phyloP scores from a whole-genome alignment of 371 early-diverging fungal genomes.

The Capillidium rhysosporum region DNA sequence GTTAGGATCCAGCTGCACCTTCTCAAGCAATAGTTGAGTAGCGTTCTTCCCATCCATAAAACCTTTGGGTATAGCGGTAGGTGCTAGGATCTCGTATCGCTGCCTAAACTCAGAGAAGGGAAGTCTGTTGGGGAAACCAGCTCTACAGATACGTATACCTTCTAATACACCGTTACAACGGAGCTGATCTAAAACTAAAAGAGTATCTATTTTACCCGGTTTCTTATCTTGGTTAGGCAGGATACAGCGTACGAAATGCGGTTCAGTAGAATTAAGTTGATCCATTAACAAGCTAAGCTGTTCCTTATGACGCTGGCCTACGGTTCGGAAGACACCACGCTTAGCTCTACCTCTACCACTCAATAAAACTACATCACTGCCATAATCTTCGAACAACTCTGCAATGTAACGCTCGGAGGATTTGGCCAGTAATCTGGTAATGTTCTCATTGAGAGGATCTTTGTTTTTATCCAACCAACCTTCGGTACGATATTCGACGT shows the following conservation, averaged over 20 bases:
- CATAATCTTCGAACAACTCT: slow-evolving; percentile 59
- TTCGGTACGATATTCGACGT: slow-evolving; percentile 85
- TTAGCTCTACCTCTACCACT: slow-evolving; percentile 18
- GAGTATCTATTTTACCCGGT: slow-evolving; percentile 58
- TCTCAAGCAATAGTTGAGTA: slow-evolving; percentile 50
- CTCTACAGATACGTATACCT: slow-evolving; percentile 96
- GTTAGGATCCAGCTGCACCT: slow-evolving; percentile 43
- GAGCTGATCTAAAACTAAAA: slow-evolving; percentile 87
- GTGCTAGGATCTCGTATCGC: slow-evolving; percentile 84
- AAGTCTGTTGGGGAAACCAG: slow-evolving; percentile 94
- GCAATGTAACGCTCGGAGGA: slow-evolving; percentile 65
- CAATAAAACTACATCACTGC: slow-evolving; percentile 27
- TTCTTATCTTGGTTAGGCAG: slow-evolving; percentile 94
- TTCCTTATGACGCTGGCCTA: slow-evolving; percentile 93
- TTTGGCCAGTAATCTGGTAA: slow-evolving; percentile 68
- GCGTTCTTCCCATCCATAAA: slow-evolving; percentile 79
- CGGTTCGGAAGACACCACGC: slow-evolving; percentile 72
- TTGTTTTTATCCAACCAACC: slow-evolving; percentile 99
- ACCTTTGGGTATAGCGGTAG: slow-evolving; percentile 51
- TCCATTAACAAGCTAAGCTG: slow-evolving; percentile 80
- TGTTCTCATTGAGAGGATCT: slow-evolving; percentile 96
- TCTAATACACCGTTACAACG: slow-evolving; percentile 99
- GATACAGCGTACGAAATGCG: slow-evolving; percentile 99
- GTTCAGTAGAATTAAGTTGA: slow-evolving; percentile 78
- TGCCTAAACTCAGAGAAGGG: slow-evolving; percentile 88